Conservation (phyloP, 805 yeast genomes). For the Sugiyamaella americana region DNA sequence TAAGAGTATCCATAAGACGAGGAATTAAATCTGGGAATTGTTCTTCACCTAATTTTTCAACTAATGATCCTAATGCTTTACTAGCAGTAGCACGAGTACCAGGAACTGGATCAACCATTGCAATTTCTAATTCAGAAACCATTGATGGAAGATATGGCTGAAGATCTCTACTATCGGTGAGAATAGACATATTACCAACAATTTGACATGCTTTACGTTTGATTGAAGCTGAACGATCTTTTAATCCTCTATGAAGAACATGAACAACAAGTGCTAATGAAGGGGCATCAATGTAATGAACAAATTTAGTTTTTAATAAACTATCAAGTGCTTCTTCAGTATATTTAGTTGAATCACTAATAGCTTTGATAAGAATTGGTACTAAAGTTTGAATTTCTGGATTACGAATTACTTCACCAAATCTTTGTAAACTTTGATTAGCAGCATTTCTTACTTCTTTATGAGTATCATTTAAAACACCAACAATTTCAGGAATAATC, state of each 20-base stretch:
- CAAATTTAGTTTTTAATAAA: conserved; percentile 84
- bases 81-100: conserved; percentile 96
- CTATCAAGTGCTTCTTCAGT: conserved; percentile 86
- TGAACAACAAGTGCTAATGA: conserved; percentile 92
- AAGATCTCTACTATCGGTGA: conserved; percentile 83
- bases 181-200: conserved; percentile 97
- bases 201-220: conserved; percentile 94
- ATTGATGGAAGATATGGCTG: conserved; percentile 74
- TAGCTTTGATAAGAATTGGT: conserved; percentile 81
- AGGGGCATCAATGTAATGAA: conserved; percentile 97
- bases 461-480: conserved; percentile 89
- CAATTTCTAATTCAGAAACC: conserved; percentile 76
- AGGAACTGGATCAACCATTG: conserved; percentile 99
- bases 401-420: conserved; percentile 95
- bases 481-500: conserved; percentile 94
- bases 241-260: conserved; percentile 92
- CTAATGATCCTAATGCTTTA: conserved; percentile 91
- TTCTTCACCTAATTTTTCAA: conserved; percentile 94
- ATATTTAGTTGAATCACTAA: conserved; percentile 89
- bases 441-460: conserved; percentile 97
- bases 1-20: conserved; percentile 64
- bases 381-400: conserved; percentile 94
- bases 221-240: conserved; percentile 86
- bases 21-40: conserved; percentile 89
- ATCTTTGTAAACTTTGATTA: conserved; percentile 75